Conservation (phyloP, 2,329 filamentous ascomycete genomes). For the Colletotrichum karsti region DNA sequence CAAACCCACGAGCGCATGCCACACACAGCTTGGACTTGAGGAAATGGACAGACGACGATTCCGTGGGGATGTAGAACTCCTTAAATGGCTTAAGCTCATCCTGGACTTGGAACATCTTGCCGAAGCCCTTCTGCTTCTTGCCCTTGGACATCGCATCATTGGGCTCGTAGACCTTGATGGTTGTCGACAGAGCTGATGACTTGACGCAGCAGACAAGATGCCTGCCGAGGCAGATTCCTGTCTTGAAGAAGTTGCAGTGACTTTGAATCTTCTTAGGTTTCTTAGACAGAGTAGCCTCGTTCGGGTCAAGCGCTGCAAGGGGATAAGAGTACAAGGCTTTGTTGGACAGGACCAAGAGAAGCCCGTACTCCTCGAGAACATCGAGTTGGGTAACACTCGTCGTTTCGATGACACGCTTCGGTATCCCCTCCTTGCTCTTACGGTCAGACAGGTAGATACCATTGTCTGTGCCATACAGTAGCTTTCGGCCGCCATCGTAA, state of each 20-base stretch:
- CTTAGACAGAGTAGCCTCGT: constrained; percentile 82
- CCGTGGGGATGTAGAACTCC: constrained; percentile 98
- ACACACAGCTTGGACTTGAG: constrained; percentile 96
- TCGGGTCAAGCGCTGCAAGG: constrained; percentile 84
- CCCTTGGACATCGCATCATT: constrained; percentile 94
- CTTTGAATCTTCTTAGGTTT: constrained; percentile 95
- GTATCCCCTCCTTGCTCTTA: constrained; percentile 83
- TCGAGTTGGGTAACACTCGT: constrained; percentile 94
- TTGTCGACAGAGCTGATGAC: constrained; percentile 90
- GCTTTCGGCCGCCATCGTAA: constrained; percentile 92
- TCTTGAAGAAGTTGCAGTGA: constrained; percentile 98
- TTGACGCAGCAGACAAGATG: constrained; percentile 98
- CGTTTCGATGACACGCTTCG: constrained; percentile 85
- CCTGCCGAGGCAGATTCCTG: constrained; percentile 91
- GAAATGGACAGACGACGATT: constrained; percentile 98
- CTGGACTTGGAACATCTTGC: constrained; percentile 96
- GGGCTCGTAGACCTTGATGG: constrained; percentile 99
- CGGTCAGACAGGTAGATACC: constrained; percentile 94
- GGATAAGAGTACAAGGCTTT: constrained; percentile 93
- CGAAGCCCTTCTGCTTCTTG: constrained; percentile 94
- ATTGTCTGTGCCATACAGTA: constrained; percentile 93
- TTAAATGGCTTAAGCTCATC: constrained; percentile 97
- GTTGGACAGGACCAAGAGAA: constrained; percentile 90
- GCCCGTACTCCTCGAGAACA: constrained; percentile 92
- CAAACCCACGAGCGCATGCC: constrained; percentile 93